These are phyloP conservation scores for Schizochytrium sp. DNA, from an alignment of 108 stramenopile species.

Conservation along the genomic window DNA sequence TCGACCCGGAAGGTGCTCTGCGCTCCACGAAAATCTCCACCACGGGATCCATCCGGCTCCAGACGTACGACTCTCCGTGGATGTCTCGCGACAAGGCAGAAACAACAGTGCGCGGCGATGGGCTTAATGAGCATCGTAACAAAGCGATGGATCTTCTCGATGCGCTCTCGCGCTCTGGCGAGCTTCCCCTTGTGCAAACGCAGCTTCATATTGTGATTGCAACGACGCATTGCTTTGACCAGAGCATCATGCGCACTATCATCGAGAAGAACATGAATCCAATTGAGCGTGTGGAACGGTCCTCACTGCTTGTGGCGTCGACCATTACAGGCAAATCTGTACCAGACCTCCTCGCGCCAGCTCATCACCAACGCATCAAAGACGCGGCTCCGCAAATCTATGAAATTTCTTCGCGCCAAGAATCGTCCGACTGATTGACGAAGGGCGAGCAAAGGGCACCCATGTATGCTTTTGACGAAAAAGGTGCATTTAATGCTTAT, in stretches of 20 bases:
- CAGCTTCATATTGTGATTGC: conserved; percentile 70
- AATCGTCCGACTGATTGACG: too few species aligned
- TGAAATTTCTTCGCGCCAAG: background rate
- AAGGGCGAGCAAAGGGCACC: too few species aligned
- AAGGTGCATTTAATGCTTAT: too few species aligned
- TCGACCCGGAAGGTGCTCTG: conserved; percentile 45
- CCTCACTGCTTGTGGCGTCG: conserved; percentile 40
- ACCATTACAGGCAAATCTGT: background rate
- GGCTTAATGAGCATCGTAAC: conserved; percentile 45
- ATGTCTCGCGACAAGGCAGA: conserved; percentile 31
- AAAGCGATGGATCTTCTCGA: conserved; percentile 74
- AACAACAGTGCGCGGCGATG: conserved; percentile 30
- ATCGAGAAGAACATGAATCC: conserved; percentile 72
- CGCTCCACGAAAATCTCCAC: conserved; percentile 57
- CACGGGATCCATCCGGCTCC: background rate
- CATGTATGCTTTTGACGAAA: too few species aligned
- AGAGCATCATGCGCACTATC: conserved; percentile 60
- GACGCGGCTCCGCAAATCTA: background rate
- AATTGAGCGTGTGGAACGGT: conserved; percentile 66
- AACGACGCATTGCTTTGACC: conserved; percentile 71
- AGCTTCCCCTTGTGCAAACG: conserved; percentile 49
- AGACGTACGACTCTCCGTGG: background rate
- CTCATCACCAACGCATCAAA: background rate
- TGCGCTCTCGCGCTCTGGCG: conserved; percentile 67
- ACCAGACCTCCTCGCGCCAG: background rate